Conservation (phyloP, 2,329 filamentous ascomycete species). For the Fusarium floridanum region DNA sequence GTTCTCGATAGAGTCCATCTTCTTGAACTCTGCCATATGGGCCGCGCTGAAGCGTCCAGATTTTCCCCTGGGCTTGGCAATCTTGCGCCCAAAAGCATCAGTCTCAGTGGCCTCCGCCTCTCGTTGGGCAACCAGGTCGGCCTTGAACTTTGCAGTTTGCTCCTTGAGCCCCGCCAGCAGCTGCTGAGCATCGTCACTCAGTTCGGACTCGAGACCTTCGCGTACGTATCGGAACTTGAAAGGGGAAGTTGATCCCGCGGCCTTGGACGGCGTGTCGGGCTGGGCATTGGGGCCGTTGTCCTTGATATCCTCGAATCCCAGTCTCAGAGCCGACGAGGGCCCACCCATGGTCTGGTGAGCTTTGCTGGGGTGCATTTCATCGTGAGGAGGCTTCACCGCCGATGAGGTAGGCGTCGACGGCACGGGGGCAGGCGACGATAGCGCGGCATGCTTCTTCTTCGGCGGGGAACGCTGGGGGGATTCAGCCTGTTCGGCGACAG, state of each 20-base stretch:
- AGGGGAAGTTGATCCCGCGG: conserved; percentile 64
- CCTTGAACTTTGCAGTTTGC: conserved; percentile 78
- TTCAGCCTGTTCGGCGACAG: conserved; percentile 61
- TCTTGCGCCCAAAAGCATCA: conserved; percentile 70
- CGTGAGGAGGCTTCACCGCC: conserved; percentile 76
- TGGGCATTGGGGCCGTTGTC: conserved; percentile 55
- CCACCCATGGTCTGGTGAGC: conserved; percentile 81
- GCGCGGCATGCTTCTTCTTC: conserved; percentile 48
- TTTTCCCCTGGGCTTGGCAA: conserved; percentile 84
- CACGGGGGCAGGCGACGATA: conserved; percentile 53
- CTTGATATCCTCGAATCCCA: conserved; percentile 85
- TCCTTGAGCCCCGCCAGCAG: conserved; percentile 78
- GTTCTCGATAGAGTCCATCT: conserved; percentile 95
- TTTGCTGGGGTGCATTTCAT: conserved; percentile 94
- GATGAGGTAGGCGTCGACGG: conserved; percentile 73
- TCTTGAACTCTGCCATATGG: conserved; percentile 91
- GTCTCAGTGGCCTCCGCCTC: conserved; percentile 64
- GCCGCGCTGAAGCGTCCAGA: conserved; percentile 84
- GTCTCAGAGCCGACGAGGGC: conserved; percentile 81
- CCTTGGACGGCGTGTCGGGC: conserved; percentile 75
- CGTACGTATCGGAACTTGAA: conserved; percentile 79
- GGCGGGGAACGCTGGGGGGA: conserved; percentile 46
- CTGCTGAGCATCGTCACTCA: conserved; percentile 72
- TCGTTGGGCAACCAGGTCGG: conserved; percentile 72
- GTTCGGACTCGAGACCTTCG: conserved; percentile 61